Evolutionary conservation across 257 asterid genomes (phyloP).

Genomic region (Apocynum venetum): DNA sequence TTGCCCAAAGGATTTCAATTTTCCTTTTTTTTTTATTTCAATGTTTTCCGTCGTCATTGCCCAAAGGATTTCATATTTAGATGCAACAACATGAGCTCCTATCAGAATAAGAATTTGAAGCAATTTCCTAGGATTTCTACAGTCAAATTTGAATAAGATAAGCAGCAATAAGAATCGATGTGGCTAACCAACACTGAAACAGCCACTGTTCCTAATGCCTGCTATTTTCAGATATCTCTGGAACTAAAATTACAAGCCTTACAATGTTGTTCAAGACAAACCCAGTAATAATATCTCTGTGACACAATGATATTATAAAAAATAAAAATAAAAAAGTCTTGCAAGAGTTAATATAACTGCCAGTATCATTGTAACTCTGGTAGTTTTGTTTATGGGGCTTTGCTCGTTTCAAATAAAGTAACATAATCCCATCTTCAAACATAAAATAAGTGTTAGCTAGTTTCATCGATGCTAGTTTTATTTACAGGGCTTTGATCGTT

Average conservation of each 20-base stretch:
- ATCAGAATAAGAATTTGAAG: neutral
- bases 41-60: too few relatives aligned
- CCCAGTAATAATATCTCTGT: neutral
- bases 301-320: neutral
- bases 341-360: neutral
- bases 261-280: neutral
- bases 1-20: neutral
- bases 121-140: neutral
- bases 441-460: too few relatives aligned
- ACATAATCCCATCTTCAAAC: too few relatives aligned
- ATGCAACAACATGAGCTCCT: neutral
- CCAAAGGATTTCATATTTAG: constrained; percentile 5
- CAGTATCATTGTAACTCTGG: neutral
- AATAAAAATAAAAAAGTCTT: neutral
- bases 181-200: neutral
- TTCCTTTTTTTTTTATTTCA: too few relatives aligned
- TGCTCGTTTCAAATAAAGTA: too few relatives aligned
- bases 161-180: neutral
- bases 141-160: neutral
- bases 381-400: too few relatives aligned
- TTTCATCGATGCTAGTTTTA: too few relatives aligned
- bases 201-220: neutral
- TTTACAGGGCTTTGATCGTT: too few relatives aligned
- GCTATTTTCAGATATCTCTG: neutral
- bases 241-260: neutral